These are phyloP conservation scores for Cytospora paraplurivora DNA, from an alignment of 2,329 filamentous ascomycete genomes.

Conservation along the genomic window DNA sequence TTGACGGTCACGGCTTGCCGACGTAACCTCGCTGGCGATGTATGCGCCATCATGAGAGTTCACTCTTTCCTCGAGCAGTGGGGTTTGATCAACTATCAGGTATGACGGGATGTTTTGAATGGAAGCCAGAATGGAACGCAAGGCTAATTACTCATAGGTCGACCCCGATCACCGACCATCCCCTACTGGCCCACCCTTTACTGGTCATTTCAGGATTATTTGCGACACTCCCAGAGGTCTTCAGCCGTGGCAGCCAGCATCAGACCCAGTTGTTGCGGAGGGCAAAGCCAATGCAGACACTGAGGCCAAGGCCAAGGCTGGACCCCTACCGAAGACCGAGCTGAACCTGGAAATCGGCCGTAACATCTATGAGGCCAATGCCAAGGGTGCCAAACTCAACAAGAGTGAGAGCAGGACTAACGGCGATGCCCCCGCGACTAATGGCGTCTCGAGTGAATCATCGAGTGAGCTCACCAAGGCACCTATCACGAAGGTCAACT, in stretches of 20 bases:
- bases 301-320: constrained; percentile 70
- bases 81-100: constrained; percentile 99
- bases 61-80: constrained; percentile 98
- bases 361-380: constrained; percentile 92
- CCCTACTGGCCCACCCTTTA: constrained; percentile 94
- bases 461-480: constrained; percentile 66
- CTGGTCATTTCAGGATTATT: constrained; percentile 93
- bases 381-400: constrained; percentile 73
- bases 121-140: background rate
- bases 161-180: constrained; percentile 94
- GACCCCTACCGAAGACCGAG: constrained; percentile 71
- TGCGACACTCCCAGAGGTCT: constrained; percentile 94
- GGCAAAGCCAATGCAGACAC: constrained; percentile 67
- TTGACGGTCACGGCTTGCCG: constrained; percentile 95
- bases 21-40: constrained; percentile 92
- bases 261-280: constrained; percentile 68
- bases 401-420: constrained; percentile 73
- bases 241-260: constrained; percentile 90
- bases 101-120: constrained; percentile 64
- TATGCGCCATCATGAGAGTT: constrained; percentile 98
- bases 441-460: constrained; percentile 58
- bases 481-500: constrained; percentile 72
- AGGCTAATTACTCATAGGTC: constrained; percentile 61
- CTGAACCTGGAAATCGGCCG: constrained; percentile 90
- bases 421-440: constrained; percentile 68